Conservation (phyloP, 2,329 filamentous ascomycete genomes). For the Thelonectria olida region DNA sequence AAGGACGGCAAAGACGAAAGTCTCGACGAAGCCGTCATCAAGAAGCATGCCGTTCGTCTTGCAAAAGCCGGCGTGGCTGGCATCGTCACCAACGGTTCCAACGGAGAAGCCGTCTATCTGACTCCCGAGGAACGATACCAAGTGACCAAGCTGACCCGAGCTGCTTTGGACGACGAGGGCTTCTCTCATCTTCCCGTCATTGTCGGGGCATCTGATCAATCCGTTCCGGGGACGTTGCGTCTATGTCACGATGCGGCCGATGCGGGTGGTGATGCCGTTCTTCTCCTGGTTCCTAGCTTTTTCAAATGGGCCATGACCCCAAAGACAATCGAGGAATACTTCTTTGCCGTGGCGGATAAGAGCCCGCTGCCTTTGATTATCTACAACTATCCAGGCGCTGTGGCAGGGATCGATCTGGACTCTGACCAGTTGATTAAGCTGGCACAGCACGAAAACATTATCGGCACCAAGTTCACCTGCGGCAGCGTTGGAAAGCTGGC, state of each 20-base stretch:
- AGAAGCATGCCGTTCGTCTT: constrained; percentile 82
- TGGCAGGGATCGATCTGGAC: constrained; percentile 88
- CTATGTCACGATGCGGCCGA: constrained; percentile 72
- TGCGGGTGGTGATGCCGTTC: constrained; percentile 81
- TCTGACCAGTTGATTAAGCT: constrained; percentile 85
- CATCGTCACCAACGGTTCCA: constrained; percentile 87
- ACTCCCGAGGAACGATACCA: constrained; percentile 78
- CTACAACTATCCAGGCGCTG: constrained; percentile 92
- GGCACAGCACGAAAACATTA: constrained; percentile 81
- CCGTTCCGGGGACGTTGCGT: constrained; percentile 80
- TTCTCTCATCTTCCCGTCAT: constrained; percentile 82
- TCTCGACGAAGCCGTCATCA: constrained; percentile 73
- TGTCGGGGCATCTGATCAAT: constrained; percentile 82
- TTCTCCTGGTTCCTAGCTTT: constrained; percentile 84
- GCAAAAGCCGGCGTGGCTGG: constrained; percentile 81
- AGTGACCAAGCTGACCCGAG: constrained; percentile 79
- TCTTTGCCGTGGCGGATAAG: constrained; percentile 76
- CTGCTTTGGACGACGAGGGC: constrained; percentile 84
- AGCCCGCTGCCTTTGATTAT: constrained; percentile 80
- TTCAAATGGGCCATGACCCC: constrained; percentile 82
- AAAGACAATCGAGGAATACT: constrained; percentile 76
- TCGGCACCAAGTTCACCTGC: constrained; percentile 92
- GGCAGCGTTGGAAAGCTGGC: constrained; percentile 91
- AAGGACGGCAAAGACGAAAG: constrained; percentile 64
- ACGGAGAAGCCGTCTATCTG: constrained; percentile 88